Evolutionary conservation across 2,329 filamentous ascomycete species (phyloP).

Genomic region (Lizonia empirigonia): DNA sequence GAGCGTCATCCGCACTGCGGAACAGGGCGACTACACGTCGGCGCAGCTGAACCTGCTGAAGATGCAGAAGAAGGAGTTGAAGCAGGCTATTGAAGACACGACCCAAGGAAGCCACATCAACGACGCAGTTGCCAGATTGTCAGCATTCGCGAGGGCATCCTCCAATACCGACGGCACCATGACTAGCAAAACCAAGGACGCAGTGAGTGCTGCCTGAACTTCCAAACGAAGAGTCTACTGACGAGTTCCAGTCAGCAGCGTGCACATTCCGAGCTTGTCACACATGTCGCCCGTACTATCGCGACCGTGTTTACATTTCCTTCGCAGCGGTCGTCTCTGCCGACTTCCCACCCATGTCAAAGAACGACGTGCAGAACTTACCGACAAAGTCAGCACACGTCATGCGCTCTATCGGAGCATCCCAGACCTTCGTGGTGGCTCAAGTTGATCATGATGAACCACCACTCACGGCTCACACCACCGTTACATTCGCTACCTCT

Average conservation of each 20-base stretch:
- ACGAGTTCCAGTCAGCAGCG: background rate
- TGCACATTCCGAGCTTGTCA: conserved; percentile 58
- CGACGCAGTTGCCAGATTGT: conserved; percentile 22
- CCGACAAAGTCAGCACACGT: conserved; percentile 45
- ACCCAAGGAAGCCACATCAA: conserved; percentile 28
- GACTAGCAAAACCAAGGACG: conserved; percentile 20
- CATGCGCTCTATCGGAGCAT: conserved; percentile 42
- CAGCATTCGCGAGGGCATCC: conserved; percentile 14
- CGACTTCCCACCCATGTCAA: conserved; percentile 41
- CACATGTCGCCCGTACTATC: conserved; percentile 56
- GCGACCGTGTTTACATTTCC: conserved; percentile 54
- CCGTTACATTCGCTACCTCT: conserved; percentile 15
- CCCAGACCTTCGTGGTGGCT: background rate
- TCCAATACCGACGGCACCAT: conserved; percentile 30
- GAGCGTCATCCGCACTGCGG: conserved; percentile 42
- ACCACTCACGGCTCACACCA: conserved; percentile 16
- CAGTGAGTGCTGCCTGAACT: conserved; percentile 19
- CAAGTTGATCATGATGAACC: background rate
- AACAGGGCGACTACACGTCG: conserved; percentile 42
- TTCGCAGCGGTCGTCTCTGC: conserved; percentile 52
- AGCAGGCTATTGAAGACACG: conserved; percentile 33
- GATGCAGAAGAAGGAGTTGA: conserved; percentile 39
- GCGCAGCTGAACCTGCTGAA: conserved; percentile 42
- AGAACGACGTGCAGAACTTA: conserved; percentile 38
- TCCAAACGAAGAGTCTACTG: background rate